Conservation (phyloP, 23 red algal genomes). For the Pyropia haitanensis region DNA sequence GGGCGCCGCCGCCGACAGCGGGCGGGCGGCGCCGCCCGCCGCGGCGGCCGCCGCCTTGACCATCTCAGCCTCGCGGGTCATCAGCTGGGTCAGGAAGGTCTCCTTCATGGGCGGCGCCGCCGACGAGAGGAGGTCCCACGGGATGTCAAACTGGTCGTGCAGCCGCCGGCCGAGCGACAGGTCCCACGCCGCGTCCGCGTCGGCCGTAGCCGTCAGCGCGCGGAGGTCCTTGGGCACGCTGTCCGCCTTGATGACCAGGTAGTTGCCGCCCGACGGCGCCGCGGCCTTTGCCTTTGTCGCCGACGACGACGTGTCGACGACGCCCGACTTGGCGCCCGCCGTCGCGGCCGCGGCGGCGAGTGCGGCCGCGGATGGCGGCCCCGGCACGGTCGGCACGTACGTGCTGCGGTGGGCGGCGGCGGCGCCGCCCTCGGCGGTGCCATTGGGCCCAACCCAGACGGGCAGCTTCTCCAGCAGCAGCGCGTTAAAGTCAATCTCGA, state of each 20-base stretch:
- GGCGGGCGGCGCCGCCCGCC: neutral
- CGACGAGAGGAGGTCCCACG: neutral
- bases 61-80: conserved; percentile 2
- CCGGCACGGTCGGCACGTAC: too few relatives aligned
- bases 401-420: neutral
- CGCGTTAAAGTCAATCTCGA: conserved; percentile 59
- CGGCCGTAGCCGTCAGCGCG: neutral
- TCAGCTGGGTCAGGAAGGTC: neutral
- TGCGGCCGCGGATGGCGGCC: too few relatives aligned
- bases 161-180: neutral
- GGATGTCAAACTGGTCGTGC: neutral
- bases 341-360: neutral
- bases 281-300: neutral
- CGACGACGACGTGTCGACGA: neutral
- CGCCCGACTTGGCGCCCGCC: neutral
- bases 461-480: conserved; percentile 55
- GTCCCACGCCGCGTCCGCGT: conserved; percentile 2
- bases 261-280: neutral
- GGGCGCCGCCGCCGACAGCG: too few relatives aligned
- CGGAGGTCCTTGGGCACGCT: neutral
- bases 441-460: conserved; percentile 11
- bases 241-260: neutral
- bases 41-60: neutral
- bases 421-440: conserved; percentile 18
- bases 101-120: neutral